Conservation (phyloP, 768 basidiomycete species). For the Boletus vinaceobasis region DNA sequence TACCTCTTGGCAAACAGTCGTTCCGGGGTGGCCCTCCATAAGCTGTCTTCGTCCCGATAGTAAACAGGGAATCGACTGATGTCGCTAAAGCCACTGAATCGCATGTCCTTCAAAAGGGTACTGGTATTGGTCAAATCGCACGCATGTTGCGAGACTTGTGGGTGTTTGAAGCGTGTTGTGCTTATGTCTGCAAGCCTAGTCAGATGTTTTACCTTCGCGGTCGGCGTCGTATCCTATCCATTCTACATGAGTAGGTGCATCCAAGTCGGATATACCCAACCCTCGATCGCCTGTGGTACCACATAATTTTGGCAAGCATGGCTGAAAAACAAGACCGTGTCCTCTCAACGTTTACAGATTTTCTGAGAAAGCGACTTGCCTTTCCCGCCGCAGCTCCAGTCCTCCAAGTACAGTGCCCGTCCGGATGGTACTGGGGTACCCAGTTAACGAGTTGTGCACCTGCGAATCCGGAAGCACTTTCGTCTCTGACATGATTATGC, state of each 20-base stretch:
- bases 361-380: slow-evolving; percentile 9
- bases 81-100: slow-evolving; percentile 5
- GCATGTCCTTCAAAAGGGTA: slow-evolving; percentile 4
- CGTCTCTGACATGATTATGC: slow-evolving; percentile 30
- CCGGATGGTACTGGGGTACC: slow-evolving; percentile 18
- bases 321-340: neutral
- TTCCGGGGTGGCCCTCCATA: slow-evolving; percentile 13
- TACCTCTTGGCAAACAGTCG: slow-evolving; percentile 3
- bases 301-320: slow-evolving; percentile 12
- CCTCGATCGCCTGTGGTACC: neutral
- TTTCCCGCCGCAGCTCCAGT: slow-evolving; percentile 1
- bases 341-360: slow-evolving; percentile 8
- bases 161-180: neutral
- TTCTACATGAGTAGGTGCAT: slow-evolving; percentile 7
- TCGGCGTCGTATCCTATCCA: slow-evolving; percentile 6
- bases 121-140: slow-evolving; percentile 20
- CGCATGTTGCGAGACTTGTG: neutral
- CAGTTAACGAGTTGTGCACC: slow-evolving; percentile 10
- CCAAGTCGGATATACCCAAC: neutral
- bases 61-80: neutral
- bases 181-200: slow-evolving; percentile 9
- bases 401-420: slow-evolving; percentile 8
- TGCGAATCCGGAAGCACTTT: slow-evolving; percentile 5
- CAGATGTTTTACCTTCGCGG: neutral
- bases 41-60: neutral